Conservation (phyloP, 108 stramenopile genomes). For the Skeletonema potamos region DNA sequence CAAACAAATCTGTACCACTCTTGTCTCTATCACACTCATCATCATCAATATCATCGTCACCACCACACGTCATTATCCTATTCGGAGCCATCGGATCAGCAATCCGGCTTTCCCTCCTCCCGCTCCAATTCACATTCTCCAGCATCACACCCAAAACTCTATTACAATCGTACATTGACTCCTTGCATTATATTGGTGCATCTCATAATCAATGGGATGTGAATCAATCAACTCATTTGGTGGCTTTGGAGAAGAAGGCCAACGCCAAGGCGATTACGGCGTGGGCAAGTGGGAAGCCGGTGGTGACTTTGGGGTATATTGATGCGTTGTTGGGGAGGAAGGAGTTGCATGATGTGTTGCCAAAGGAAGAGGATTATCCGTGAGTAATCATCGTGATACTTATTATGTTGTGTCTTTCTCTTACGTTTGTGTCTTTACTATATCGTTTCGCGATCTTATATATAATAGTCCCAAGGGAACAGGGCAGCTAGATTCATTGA, state of each 20-base stretch:
- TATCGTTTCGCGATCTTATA: not conserved
- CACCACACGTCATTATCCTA: conserved; percentile 33
- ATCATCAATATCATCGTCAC: not conserved
- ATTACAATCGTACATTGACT: conserved; percentile 10
- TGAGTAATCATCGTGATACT: not conserved
- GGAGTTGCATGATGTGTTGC: conserved; percentile 14
- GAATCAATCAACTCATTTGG: conserved; percentile 33
- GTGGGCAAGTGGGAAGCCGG: conserved; percentile 42
- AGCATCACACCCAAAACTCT: conserved; percentile 4
- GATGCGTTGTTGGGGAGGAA: conserved; percentile 28
- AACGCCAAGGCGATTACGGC: conserved; percentile 49
- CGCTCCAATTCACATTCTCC: conserved; percentile 46
- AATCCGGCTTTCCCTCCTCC: conserved; percentile 35
- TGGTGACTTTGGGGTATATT: conserved; percentile 35
- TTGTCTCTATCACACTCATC: conserved; percentile 38
- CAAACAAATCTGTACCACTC: conserved; percentile 31
- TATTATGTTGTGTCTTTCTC: not conserved
- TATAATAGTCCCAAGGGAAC: conserved; percentile 9
- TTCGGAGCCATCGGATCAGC: conserved; percentile 44
- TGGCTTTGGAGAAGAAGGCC: conserved; percentile 36
- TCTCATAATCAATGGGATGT: conserved; percentile 41
- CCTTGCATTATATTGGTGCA: conserved; percentile 40
- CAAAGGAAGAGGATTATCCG: conserved; percentile 39
- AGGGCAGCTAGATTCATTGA: conserved; percentile 15
- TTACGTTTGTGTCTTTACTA: too few species aligned